Evolutionary conservation across 2,329 filamentous ascomycete genomes (phyloP).

Genomic region (Colletotrichum sp.): DNA sequence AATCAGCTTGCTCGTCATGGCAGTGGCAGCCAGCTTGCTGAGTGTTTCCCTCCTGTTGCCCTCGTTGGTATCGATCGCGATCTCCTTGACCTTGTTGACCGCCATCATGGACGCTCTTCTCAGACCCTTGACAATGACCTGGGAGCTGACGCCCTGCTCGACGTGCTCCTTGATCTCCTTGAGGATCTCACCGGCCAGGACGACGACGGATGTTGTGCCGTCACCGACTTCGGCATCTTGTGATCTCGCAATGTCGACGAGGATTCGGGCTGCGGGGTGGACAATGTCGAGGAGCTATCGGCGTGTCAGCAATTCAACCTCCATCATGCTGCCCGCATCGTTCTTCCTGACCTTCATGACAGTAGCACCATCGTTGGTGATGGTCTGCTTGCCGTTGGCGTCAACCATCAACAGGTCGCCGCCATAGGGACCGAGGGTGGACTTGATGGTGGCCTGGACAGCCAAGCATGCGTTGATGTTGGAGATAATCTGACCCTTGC

Average conservation of each 20-base stretch:
- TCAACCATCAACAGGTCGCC: slow-evolving; percentile 96
- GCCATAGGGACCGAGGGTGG: slow-evolving; percentile 94
- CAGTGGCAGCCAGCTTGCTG: slow-evolving; percentile 86
- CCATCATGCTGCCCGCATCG: background rate
- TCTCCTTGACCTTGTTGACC: slow-evolving; percentile 99
- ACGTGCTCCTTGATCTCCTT: slow-evolving; percentile 97
- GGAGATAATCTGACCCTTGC: slow-evolving; percentile 93
- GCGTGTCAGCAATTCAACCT: background rate
- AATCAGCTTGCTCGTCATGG: slow-evolving; percentile 99
- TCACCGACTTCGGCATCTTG: slow-evolving; percentile 99
- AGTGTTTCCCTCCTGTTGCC: slow-evolving; percentile 87
- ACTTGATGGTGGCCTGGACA: slow-evolving; percentile 94
- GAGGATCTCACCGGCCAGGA: slow-evolving; percentile 94
- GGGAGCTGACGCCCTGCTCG: slow-evolving; percentile 95
- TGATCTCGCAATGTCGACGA: slow-evolving; percentile 97
- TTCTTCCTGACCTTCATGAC: slow-evolving; percentile 84
- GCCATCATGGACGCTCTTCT: slow-evolving; percentile 87
- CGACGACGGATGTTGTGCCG: slow-evolving; percentile 96
- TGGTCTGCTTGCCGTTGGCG: slow-evolving; percentile 93
- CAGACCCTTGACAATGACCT: slow-evolving; percentile 96
- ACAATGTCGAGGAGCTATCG: slow-evolving; percentile 92
- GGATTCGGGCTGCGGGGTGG: slow-evolving; percentile 94
- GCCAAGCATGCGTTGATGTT: slow-evolving; percentile 99
- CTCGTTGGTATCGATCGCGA: slow-evolving; percentile 85
- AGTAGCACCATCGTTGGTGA: slow-evolving; percentile 98